These are phyloP conservation scores for Colletotrichum cereale DNA, from an alignment of 2,329 filamentous ascomycete species.

Conservation along the genomic window DNA sequence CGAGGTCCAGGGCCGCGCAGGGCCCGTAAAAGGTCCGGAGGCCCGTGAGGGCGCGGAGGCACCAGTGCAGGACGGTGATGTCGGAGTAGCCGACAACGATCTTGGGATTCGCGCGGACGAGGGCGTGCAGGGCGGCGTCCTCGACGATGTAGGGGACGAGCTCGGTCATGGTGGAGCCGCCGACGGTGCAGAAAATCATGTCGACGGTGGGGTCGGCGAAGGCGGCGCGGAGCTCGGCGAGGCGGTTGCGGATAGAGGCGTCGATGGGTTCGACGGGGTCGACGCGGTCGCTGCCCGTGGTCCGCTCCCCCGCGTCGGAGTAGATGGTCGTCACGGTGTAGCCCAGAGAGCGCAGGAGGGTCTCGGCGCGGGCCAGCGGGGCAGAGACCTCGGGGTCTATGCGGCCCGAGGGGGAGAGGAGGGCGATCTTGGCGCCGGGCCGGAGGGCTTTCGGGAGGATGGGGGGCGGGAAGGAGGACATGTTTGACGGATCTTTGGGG, in stretches of 20 bases:
- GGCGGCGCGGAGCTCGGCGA: slow-evolving; percentile 53
- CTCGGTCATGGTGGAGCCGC: slow-evolving; percentile 55
- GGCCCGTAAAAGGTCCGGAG: slow-evolving; percentile 60
- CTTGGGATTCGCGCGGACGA: slow-evolving; percentile 54
- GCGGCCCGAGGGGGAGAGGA: slow-evolving; percentile 55
- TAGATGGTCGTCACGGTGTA: slow-evolving; percentile 52
- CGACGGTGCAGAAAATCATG: slow-evolving; percentile 56
- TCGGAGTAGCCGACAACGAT: slow-evolving; percentile 58
- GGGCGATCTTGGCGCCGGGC: slow-evolving; percentile 54
- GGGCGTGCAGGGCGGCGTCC: slow-evolving; percentile 50
- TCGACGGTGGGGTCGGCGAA: slow-evolving; percentile 52
- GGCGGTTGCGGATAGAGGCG: slow-evolving; percentile 50
- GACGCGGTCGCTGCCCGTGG: slow-evolving; percentile 26
- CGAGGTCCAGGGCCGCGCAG: slow-evolving; percentile 54
- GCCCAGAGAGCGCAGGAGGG: slow-evolving; percentile 48
- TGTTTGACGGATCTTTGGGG: neutral
- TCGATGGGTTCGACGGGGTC: slow-evolving; percentile 47
- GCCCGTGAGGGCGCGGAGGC: slow-evolving; percentile 52
- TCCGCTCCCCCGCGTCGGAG: slow-evolving; percentile 10
- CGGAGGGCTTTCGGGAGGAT: slow-evolving; percentile 47
- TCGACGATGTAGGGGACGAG: slow-evolving; percentile 53
- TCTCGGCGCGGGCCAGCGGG: slow-evolving; percentile 48
- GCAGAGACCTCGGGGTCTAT: slow-evolving; percentile 49
- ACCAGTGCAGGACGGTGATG: slow-evolving; percentile 58
- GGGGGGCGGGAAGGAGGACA: slow-evolving; percentile 27